Evolutionary conservation across 768 basidiomycete genomes (phyloP).

Genomic region (Amanita exitialis): DNA sequence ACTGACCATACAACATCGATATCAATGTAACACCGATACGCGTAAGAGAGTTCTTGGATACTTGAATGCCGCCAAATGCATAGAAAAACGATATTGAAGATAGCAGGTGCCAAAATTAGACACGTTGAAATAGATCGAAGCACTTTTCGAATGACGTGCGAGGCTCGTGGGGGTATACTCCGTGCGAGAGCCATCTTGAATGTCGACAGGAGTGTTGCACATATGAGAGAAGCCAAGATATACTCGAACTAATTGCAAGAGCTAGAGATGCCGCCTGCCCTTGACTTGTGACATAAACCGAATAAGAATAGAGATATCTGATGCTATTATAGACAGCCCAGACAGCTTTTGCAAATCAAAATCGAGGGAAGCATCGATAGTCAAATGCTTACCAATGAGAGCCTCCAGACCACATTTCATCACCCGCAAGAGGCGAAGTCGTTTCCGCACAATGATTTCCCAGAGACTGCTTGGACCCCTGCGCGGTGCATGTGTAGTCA

Average conservation of each 20-base stretch:
- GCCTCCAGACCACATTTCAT: slow-evolving; percentile 16
- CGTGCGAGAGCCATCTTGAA: slow-evolving; percentile 27
- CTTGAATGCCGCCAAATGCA: slow-evolving; percentile 38
- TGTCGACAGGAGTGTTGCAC: slow-evolving; percentile 26
- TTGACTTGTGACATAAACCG: slow-evolving; percentile 24
- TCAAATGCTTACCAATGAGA: slow-evolving; percentile 19
- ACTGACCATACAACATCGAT: slow-evolving; percentile 61
- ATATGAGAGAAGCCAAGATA: slow-evolving; percentile 30
- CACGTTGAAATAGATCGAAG: slow-evolving; percentile 35
- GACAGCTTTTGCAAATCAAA: slow-evolving; percentile 23
- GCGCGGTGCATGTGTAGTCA: slow-evolving; percentile 6
- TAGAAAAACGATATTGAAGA: slow-evolving; percentile 45
- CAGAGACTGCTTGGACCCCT: slow-evolving; percentile 17
- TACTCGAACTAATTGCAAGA: slow-evolving; percentile 36
- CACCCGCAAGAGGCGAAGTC: slow-evolving; percentile 15
- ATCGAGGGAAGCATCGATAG: not conserved
- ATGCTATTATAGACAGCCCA: slow-evolving; percentile 57
- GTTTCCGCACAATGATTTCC: slow-evolving; percentile 14
- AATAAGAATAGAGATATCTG: slow-evolving; percentile 58
- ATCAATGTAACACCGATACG: slow-evolving; percentile 48
- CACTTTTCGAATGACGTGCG: slow-evolving; percentile 18
- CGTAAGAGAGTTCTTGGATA: slow-evolving; percentile 24
- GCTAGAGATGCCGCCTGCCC: slow-evolving; percentile 36
- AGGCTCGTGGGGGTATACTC: slow-evolving; percentile 18
- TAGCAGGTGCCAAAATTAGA: slow-evolving; percentile 40